phyloP scores from a whole-genome alignment of 2,329 filamentous ascomycete genomes.

The Talaromyces sp. region DNA sequence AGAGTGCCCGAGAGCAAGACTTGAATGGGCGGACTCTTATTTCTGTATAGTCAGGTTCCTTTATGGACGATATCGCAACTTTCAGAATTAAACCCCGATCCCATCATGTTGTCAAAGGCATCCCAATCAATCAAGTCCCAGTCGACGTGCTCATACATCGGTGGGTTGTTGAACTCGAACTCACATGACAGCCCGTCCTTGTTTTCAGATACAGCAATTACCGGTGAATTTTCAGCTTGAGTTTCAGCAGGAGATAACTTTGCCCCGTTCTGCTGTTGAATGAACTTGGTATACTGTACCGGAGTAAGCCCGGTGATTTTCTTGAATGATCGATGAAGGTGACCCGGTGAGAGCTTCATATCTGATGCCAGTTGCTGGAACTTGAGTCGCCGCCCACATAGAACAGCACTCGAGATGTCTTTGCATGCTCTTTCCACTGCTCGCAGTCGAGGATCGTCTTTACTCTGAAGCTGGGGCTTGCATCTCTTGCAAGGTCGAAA shows the following conservation, averaged over 20 bases:
- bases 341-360: constrained; percentile 50
- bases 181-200: neutral
- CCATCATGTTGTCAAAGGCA: neutral
- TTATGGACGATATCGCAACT: neutral
- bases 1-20: neutral
- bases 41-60: neutral
- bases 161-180: neutral
- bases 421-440: constrained; percentile 23
- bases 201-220: neutral
- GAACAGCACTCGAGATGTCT: constrained; percentile 26
- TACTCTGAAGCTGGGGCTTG: constrained; percentile 40
- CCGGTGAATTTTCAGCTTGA: neutral
- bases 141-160: neutral
- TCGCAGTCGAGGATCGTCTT: neutral
- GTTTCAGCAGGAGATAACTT: neutral
- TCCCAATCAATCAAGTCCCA: neutral
- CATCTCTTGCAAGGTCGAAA: constrained; percentile 58
- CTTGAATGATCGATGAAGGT: constrained; percentile 57
- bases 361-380: constrained; percentile 47
- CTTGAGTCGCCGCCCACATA: constrained; percentile 32
- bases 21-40: neutral
- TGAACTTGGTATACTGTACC: constrained; percentile 33
- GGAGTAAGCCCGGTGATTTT: constrained; percentile 51
- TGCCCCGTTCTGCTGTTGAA: neutral
- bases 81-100: neutral